Conservation (phyloP, 163 green algal genomes). For the Chlorella variabilis region DNA sequence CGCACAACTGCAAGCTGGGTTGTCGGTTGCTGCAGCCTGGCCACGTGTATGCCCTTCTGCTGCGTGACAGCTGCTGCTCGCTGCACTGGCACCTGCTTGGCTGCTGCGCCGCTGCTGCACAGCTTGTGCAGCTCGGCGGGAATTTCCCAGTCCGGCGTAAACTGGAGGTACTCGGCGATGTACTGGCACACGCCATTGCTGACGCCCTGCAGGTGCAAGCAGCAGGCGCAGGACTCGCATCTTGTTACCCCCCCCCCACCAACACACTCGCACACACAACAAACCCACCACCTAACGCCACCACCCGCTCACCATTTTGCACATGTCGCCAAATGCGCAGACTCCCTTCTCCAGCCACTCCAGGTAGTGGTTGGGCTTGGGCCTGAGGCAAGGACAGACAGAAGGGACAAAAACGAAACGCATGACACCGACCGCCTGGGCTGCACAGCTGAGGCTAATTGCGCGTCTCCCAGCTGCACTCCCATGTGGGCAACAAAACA, state of each 20-base stretch:
- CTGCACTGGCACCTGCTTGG: neutral
- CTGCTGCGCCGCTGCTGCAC: neutral
- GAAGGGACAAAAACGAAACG: neutral
- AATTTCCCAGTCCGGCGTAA: neutral
- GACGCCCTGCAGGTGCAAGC: slow-evolving; percentile 2
- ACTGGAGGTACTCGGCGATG: neutral
- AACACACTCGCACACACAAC: too few relatives aligned
- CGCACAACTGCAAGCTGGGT: too few relatives aligned
- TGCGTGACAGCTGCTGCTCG: too few relatives aligned
- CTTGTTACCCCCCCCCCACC: too few relatives aligned
- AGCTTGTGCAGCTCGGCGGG: neutral
- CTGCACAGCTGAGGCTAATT: too few relatives aligned
- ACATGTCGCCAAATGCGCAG: slow-evolving; percentile 20
- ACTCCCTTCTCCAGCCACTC: neutral
- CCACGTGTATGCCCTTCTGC: too few relatives aligned
- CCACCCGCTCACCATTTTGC: slow-evolving; percentile 10
- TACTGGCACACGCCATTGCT: slow-evolving; percentile 16
- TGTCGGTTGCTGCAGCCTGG: too few relatives aligned
- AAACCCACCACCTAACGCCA: too few relatives aligned
- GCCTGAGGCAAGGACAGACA: neutral
- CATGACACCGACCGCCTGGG: neutral
- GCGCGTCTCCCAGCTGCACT: too few relatives aligned
- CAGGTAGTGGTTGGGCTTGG: slow-evolving; percentile 30
- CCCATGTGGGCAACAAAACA: too few relatives aligned
- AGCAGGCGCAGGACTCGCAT: too few relatives aligned